A percentile compares a stretch with the other conserved stretches of the same genome.
phyloP scores from a whole-genome alignment of 2,329 filamentous ascomycete species.

The Amesomyces nigricolor region DNA sequence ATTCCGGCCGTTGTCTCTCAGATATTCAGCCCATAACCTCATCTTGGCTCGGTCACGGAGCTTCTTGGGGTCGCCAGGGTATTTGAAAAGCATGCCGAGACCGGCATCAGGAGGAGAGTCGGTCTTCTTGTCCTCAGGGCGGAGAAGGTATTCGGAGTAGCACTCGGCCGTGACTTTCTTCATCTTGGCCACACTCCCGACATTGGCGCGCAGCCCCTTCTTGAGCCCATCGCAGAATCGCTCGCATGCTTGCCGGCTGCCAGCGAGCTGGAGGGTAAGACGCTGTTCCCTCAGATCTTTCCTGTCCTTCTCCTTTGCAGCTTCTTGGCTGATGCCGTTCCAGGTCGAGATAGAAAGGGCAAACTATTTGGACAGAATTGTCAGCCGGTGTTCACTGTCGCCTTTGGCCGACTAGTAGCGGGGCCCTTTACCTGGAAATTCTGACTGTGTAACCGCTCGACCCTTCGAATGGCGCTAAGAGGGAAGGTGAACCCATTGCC shows the following conservation, averaged over 20 bases:
- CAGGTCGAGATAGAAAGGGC: constrained; percentile 91
- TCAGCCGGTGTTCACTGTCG: constrained; percentile 16
- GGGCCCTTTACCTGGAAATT: constrained; percentile 60
- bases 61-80: constrained; percentile 92
- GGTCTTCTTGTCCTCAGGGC: constrained; percentile 56
- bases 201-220: constrained; percentile 76
- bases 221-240: constrained; percentile 95
- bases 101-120: constrained; percentile 80
- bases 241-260: constrained; percentile 83
- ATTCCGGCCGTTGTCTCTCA: constrained; percentile 91
- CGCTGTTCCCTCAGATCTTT: constrained; percentile 59
- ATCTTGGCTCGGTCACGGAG: constrained; percentile 94
- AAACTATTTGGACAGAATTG: constrained; percentile 48
- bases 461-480: constrained; percentile 81
- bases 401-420: neutral
- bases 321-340: constrained; percentile 64
- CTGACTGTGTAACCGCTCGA: constrained; percentile 88
- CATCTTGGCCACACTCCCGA: constrained; percentile 81
- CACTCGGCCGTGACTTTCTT: constrained; percentile 75
- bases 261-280: constrained; percentile 85
- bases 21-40: constrained; percentile 93
- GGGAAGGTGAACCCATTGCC: constrained; percentile 96
- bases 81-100: constrained; percentile 84
- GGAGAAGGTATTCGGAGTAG: constrained; percentile 81
- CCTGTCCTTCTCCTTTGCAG: constrained; percentile 48